A percentile compares a stretch with the other conserved stretches of the same genome.
These are phyloP conservation scores for Dianthus caryophyllus DNA, from an alignment of 148 eudicot species.

Conservation along the genomic window DNA sequence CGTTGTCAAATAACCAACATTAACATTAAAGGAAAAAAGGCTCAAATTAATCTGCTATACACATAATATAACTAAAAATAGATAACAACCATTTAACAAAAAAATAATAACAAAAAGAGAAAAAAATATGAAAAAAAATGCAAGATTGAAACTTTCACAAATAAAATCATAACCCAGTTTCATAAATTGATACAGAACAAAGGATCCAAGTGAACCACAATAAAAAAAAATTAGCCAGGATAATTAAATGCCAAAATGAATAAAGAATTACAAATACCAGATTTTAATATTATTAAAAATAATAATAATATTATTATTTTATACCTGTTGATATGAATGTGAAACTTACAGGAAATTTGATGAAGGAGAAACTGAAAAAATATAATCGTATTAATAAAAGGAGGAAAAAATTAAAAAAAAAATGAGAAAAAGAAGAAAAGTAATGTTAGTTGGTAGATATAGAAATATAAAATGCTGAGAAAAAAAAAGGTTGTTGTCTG, in stretches of 20 bases:
- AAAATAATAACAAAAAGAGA: too few species aligned
- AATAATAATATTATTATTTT: background rate
- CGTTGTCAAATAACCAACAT: background rate
- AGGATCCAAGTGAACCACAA: slow-evolving; percentile 16
- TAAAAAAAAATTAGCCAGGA: slow-evolving; percentile 1
- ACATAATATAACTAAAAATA: background rate
- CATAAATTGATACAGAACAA: background rate
- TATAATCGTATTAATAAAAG: too few species aligned
- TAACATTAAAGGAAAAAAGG: background rate
- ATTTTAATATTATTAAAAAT: background rate
- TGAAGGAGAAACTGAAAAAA: too few species aligned
- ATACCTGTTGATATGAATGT: too few species aligned
- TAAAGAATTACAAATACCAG: background rate
- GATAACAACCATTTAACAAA: too few species aligned
- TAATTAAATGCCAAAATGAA: background rate
- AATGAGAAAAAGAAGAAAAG: too few species aligned
- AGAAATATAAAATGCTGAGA: too few species aligned
- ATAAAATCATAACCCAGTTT: slow-evolving; percentile 11
- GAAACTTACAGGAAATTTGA: too few species aligned
- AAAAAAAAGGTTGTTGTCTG: too few species aligned
- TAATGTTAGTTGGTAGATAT: too few species aligned
- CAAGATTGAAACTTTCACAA: background rate
- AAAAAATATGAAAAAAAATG: too few species aligned
- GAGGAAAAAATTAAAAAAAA: too few species aligned
- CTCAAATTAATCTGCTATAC: background rate